Base-by-base conservation (phyloP, 164 flowering plant genomes). In the Chimonanthus salicifolius region DNA sequence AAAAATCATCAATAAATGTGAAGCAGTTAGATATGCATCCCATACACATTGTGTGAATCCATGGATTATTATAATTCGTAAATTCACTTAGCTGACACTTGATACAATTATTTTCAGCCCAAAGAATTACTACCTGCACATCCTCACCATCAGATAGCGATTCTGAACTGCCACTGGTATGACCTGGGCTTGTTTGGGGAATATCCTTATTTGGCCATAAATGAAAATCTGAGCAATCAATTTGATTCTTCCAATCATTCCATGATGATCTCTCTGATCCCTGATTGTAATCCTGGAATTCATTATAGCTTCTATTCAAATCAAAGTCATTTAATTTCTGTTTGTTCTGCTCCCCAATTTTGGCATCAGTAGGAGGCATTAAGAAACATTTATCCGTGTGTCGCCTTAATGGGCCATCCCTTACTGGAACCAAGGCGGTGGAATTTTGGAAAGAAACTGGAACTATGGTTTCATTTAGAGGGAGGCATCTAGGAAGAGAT, bases 401-500 rank as follows among this genome's bases (percentile, higher is more conserved):
- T 6, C 6, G 18, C 44, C 66, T 63, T 63, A 5, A 44, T 5
- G 6, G 44, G 16, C 13, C 66, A 63, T 21, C 66, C 66, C 13
- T 10, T 63, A 20, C 21, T 63, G 44, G 66, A 63, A 43, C 7
- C 46, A 3, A 2, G 46, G 66, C 66, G 21, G 10, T 63, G 44
- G 66, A n/a, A 63, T 63, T 44, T 9, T 63, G 66, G 9, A 33
- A 63, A 63, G 66, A 44, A 33, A 63, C 46, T 7, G 44, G 21
- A 10, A 10, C 66, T 9, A 33, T 63, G 9, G 9, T 63, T 44
- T 63, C 66, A 69, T 69, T 49, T 44, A 47, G 21, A 50, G 54
- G 4, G 45, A 16, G 49, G 47, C 11, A 71, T 47, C 69, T 72
- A 79, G 13, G 46, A 67, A 64, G 16, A 21, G 60, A 77, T 62